Evolutionary conservation across 1,284 basidiomycete genomes (phyloP).

Genomic region (Trichosporon ovoides): DNA sequence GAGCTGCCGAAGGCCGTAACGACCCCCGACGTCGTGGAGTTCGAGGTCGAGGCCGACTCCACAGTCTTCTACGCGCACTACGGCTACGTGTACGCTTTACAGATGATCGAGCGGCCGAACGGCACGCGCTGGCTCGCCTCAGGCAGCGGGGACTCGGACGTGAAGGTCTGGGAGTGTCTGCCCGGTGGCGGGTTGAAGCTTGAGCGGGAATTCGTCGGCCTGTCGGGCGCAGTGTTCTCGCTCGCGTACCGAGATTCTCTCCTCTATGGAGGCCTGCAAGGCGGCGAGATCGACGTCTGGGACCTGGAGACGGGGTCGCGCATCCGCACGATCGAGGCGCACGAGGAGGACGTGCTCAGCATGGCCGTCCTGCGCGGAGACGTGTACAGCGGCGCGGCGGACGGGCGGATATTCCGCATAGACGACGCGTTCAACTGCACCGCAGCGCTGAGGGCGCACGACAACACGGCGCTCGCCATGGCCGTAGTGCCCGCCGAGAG

Average conservation of each 20-base stretch:
- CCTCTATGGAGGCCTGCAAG: constrained; percentile 87
- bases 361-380: constrained; percentile 69
- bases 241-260: constrained; percentile 70
- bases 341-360: constrained; percentile 77
- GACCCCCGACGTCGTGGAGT: constrained; percentile 26
- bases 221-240: constrained; percentile 61
- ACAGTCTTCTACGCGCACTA: constrained; percentile 86
- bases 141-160: constrained; percentile 80
- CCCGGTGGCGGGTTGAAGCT: constrained; percentile 37
- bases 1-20: neutral
- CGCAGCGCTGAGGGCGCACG: constrained; percentile 72
- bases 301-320: constrained; percentile 83
- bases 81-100: constrained; percentile 89
- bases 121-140: constrained; percentile 62
- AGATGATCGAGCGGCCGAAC: constrained; percentile 49
- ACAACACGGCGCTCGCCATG: constrained; percentile 72
- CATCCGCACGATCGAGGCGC: constrained; percentile 77
- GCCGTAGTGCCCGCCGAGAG: constrained; percentile 48
- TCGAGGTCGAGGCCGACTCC: constrained; percentile 60
- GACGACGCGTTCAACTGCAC: constrained; percentile 76
- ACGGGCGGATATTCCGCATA: constrained; percentile 76
- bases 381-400: constrained; percentile 74
- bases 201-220: constrained; percentile 28
- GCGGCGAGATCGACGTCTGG: constrained; percentile 84
- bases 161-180: constrained; percentile 78